Base-by-base conservation (phyloP, 352 stramenopile species). In the Lagenidium sp. region DNA sequence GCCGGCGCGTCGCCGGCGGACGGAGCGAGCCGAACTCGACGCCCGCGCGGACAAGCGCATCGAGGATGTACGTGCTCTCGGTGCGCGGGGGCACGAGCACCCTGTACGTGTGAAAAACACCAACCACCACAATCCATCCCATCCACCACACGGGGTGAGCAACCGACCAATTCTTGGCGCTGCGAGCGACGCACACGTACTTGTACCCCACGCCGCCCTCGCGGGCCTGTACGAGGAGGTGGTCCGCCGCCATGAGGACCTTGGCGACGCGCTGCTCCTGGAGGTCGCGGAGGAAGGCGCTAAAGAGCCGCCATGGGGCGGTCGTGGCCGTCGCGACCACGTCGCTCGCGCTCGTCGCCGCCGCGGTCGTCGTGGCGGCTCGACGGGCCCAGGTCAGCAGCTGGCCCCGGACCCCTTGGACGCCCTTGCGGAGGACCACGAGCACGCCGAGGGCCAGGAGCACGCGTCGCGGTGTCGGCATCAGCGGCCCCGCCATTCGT, bases 61-160 rank as follows among this genome's bases (percentile, higher is more conserved):
- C 66, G 34, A 88, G 20, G 13, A 91, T 68, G 47, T 83, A 88
- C 23, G 61, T 70, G 44, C 69, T 82, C 35, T 82, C 64, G 2
- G 73, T 88, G n/a, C 65, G 57, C n/a, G 75, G 75, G 20, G 78
- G 78, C 43, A 91, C 57, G 20, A 84, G 53, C 22, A 91, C 75
- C 37, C 78, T 88, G 30, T 12, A 12, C 52, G n/a, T 36, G 18
- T 41, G 15, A 26, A 16, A 26, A 23, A 12, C 10, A 4, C 23
- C 43, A 20, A 30, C 44, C n/a, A n/a, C n/a, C n/a, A n/a, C n/a
- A n/a, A n/a, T n/a, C n/a, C n/a, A n/a, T n/a, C n/a, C n/a, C 31
- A 31, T 46, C 41, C 35, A 32, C 44, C 28, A 3, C 41, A 47
- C 16, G 15, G 4, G 3, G 18, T 6, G 36, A 41, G 50, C 26